Base-by-base conservation (phyloP, 73 alveolate genomes). In the Paramecium biaurelia region DNA sequence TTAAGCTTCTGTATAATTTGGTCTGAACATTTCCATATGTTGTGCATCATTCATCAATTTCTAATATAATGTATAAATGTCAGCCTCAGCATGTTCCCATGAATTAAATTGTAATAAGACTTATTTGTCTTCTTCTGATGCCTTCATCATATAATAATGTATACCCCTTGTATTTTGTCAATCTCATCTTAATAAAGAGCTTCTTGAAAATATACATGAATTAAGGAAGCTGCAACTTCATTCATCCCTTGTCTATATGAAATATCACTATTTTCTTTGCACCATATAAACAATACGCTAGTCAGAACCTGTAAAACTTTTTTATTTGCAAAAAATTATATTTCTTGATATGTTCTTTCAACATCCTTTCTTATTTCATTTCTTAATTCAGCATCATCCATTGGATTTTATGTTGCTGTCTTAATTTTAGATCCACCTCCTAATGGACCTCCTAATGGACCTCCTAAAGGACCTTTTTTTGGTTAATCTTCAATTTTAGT, bases 21-120 rank as follows among this genome's bases (percentile, higher is more conserved):
- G 94, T 70, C 94, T 89, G 49, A 89, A 89, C 94, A 89, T 89
- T 89, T 89, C 94, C 87, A 89, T 70, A 49, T 89, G 94, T 26
- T 82, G 38, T 5, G 87, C 94, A 12, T 89, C 89, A 70, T 84
- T 79, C 94, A 89, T 89, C 70, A 89, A 45, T 45, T 42, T 89
- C 21, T 34, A n/a, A 57, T 43, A 68, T 14, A 70, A 42, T 5
- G 85, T 70, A 15, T 89, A 89, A 34, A 89, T 89, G 28, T 89
- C 94, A 24, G 94, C 94, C 47, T 89, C 94, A 24, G 94, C 94
- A 70, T 43, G 76, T 45, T 79, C 90, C 90, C 90, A 79, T 20
- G 90, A 79, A 79, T 79, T 79, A 43, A 79, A 79, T 42, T 42
- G 15, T 23, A 79, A 34, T 14, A 79, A 45, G 24, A 70, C 28